A percentile compares a stretch with the other conserved stretches of the same genome.
phyloP scores from a whole-genome alignment of 495 filamentous ascomycete species.

The Neurospora sp. region DNA sequence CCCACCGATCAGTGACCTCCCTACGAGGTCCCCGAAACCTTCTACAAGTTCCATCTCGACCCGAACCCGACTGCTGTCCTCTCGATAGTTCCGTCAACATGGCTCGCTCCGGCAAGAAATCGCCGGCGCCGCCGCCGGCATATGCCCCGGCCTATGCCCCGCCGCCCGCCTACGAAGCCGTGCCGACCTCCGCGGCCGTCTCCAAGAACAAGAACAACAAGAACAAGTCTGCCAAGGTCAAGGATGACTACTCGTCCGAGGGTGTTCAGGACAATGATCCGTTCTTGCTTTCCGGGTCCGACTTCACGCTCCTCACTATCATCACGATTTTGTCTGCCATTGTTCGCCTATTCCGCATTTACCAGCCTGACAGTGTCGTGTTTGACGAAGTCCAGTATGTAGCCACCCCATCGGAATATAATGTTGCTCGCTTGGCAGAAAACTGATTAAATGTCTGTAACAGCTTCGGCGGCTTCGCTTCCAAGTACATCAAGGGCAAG shows the following conservation, averaged over 20 bases:
- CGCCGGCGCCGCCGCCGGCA: slow-evolving; percentile 22
- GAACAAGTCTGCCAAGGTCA: slow-evolving; percentile 24
- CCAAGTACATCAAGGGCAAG: slow-evolving; percentile 94
- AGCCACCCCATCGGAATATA: background rate
- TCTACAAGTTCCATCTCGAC: background rate
- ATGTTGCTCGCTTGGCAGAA: background rate
- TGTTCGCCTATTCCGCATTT: slow-evolving; percentile 90
- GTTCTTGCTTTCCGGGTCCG: slow-evolving; percentile 62
- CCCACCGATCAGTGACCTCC: slow-evolving; percentile 12
- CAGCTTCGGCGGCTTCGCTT: slow-evolving; percentile 94
- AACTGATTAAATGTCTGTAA: slow-evolving; percentile 13
- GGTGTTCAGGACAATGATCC: slow-evolving; percentile 63
- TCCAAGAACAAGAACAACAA: slow-evolving; percentile 26
- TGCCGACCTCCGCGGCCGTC: background rate
- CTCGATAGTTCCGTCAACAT: slow-evolving; percentile 17
- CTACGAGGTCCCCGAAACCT: slow-evolving; percentile 1
- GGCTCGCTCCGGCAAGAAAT: slow-evolving; percentile 34
- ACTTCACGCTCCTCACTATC: slow-evolving; percentile 64
- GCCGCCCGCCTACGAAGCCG: background rate
- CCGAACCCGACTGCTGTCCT: slow-evolving; percentile 1
- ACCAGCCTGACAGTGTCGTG: slow-evolving; percentile 90
- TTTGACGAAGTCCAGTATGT: slow-evolving; percentile 97
- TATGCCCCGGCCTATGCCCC: slow-evolving; percentile 11
- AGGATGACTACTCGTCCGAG: slow-evolving; percentile 52
- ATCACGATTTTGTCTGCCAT: slow-evolving; percentile 66